Evolutionary conservation across 1,284 basidiomycete genomes (phyloP).

Genomic region (Mycena citricolor): DNA sequence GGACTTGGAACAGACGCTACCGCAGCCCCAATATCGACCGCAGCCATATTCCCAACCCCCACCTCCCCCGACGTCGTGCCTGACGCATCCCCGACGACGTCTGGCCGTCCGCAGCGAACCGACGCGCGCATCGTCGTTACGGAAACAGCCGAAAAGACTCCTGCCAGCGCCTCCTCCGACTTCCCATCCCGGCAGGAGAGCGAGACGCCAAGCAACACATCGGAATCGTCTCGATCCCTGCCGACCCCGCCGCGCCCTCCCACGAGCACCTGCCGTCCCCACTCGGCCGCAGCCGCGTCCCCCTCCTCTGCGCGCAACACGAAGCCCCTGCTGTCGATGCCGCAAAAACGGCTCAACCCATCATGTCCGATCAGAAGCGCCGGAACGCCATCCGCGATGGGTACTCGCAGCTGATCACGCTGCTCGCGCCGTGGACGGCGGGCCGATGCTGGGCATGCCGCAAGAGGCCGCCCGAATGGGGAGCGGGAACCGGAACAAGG

Average conservation of each 20-base stretch:
- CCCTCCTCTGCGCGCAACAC: conserved; percentile 20
- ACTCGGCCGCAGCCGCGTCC: conserved; percentile 20
- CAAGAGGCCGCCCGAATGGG: conserved; percentile 77
- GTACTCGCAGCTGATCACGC: conserved; percentile 77
- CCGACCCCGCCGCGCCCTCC: conserved; percentile 4
- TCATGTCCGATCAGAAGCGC: conserved; percentile 89
- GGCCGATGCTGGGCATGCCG: conserved; percentile 66
- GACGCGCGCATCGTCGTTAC: conserved; percentile 25
- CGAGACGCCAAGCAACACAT: conserved; percentile 32
- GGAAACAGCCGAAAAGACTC: neutral
- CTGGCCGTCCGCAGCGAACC: conserved; percentile 30
- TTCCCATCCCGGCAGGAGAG: conserved; percentile 22
- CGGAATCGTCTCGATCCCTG: conserved; percentile 29
- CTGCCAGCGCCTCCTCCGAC: conserved; percentile 9
- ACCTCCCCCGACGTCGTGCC: conserved; percentile 46
- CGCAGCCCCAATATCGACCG: conserved; percentile 19
- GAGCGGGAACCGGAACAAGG: conserved; percentile 52
- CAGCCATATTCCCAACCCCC: conserved; percentile 47
- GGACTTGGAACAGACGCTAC: conserved; percentile 42
- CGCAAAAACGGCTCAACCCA: conserved; percentile 91
- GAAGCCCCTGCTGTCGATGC: conserved; percentile 72
- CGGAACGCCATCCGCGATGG: conserved; percentile 87
- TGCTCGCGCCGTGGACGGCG: conserved; percentile 69
- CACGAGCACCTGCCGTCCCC: conserved; percentile 21
- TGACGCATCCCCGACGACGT: conserved; percentile 42